A percentile compares a stretch with the other conserved stretches of the same genome.
Conservation (phyloP, 768 basidiomycete genomes). For the Phallus indusiatus region DNA sequence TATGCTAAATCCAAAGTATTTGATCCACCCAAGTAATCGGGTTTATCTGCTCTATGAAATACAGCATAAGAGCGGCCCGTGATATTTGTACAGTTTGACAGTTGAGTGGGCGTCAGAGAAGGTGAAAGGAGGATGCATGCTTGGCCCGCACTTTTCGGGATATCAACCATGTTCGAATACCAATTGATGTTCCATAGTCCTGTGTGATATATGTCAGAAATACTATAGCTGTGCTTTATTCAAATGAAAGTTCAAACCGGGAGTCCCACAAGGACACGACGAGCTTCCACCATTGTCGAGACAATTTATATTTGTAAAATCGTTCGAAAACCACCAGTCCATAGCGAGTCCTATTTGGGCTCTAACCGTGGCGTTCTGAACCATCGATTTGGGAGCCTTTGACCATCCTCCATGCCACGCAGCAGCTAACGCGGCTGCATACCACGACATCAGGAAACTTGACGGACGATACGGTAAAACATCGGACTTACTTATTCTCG, state of each 20-base stretch:
- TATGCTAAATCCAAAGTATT: conserved; percentile 58
- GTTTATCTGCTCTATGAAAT: conserved; percentile 32
- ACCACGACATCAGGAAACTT: background rate
- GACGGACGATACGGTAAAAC: background rate
- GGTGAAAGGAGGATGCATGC: conserved; percentile 46
- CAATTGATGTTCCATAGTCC: conserved; percentile 54
- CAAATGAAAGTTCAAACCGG: conserved; percentile 17
- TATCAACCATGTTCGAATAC: conserved; percentile 55
- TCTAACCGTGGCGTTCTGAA: conserved; percentile 31
- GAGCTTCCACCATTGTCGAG: conserved; percentile 43
- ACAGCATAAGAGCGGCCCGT: conserved; percentile 41
- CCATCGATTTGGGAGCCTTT: conserved; percentile 30
- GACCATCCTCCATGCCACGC: conserved; percentile 44
- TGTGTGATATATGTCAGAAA: background rate
- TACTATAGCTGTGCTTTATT: background rate
- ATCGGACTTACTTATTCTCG: conserved; percentile 16
- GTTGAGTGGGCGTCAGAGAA: conserved; percentile 33
- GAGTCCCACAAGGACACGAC: conserved; percentile 46
- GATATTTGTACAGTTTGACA: conserved; percentile 39
- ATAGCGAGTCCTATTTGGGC: conserved; percentile 40
- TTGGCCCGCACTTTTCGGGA: conserved; percentile 48
- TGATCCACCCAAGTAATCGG: conserved; percentile 49
- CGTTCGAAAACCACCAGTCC: conserved; percentile 54
- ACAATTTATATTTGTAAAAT: conserved; percentile 45
- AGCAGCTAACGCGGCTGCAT: conserved; percentile 42